These are phyloP conservation scores for Cladophialophora psammophila DNA, from an alignment of 2,329 filamentous ascomycete species.

Conservation along the genomic window DNA sequence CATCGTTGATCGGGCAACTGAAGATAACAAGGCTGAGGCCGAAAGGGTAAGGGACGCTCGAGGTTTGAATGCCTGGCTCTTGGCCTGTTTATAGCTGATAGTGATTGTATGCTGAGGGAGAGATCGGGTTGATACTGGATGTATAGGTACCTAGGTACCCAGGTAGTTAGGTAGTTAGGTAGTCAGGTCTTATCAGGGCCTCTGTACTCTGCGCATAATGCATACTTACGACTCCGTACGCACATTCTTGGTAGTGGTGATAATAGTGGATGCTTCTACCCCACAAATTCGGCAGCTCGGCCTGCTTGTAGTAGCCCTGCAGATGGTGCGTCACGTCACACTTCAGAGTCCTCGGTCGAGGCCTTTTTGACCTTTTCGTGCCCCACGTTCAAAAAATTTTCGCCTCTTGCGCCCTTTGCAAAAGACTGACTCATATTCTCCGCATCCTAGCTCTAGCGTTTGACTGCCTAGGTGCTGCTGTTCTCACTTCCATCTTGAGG, in stretches of 20 bases:
- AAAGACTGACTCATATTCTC: conserved; percentile 20
- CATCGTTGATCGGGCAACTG: not conserved
- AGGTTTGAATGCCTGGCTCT: not conserved
- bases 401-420: conserved; percentile 9
- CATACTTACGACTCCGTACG: too few relatives aligned
- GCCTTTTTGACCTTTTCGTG: not conserved
- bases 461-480: not conserved
- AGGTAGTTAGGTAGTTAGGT: not conserved
- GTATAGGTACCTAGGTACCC: not conserved
- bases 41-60: not conserved
- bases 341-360: too few relatives aligned
- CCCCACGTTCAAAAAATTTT: conserved; percentile 24
- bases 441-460: not conserved
- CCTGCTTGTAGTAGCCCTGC: not conserved
- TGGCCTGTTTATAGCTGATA: not conserved
- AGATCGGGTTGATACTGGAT: not conserved
- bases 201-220: too few relatives aligned
- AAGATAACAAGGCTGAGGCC: not conserved
- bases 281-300: not conserved
- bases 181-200: too few relatives aligned
- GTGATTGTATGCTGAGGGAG: not conserved
- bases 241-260: not conserved
- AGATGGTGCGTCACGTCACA: conserved; percentile 1
- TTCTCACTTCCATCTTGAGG: not conserved
- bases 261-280: not conserved